Conservation (phyloP, 2,329 filamentous ascomycete genomes). For the Fusarium sp. region DNA sequence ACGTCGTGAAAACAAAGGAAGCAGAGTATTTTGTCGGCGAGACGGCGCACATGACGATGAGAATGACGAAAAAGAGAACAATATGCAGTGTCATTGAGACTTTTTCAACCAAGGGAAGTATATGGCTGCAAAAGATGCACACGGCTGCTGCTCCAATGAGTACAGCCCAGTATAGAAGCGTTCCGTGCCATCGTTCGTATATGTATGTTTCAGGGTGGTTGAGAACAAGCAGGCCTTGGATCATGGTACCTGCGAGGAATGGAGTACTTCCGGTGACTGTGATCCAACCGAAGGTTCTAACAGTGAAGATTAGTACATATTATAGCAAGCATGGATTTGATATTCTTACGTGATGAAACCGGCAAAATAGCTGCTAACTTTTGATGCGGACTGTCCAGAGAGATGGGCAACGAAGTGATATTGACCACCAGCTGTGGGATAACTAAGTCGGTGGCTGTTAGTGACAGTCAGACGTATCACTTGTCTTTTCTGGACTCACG, state of each 20-base stretch:
- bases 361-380: slow-evolving; percentile 21
- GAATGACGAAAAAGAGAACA: slow-evolving; percentile 11
- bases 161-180: slow-evolving; percentile 28
- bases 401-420: slow-evolving; percentile 26
- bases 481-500: neutral
- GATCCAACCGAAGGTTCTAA: slow-evolving; percentile 32
- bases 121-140: slow-evolving; percentile 16
- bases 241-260: slow-evolving; percentile 29
- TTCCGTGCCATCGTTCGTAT: slow-evolving; percentile 36
- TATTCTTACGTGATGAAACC: slow-evolving; percentile 20
- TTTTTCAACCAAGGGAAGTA: slow-evolving; percentile 26
- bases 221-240: slow-evolving; percentile 27
- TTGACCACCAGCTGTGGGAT: slow-evolving; percentile 28
- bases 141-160: neutral
- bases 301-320: too few species aligned
- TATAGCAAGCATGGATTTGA: too few species aligned
- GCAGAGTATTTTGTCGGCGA: slow-evolving; percentile 20
- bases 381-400: neutral
- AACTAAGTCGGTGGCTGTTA: neutral
- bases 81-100: neutral
- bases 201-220: slow-evolving; percentile 24
- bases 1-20: slow-evolving; percentile 9
- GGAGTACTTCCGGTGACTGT: slow-evolving; percentile 18
- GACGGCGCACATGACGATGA: slow-evolving; percentile 15
- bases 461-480: neutral